phyloP scores from a whole-genome alignment of 441 rosid species.

The Hura crepitans region DNA sequence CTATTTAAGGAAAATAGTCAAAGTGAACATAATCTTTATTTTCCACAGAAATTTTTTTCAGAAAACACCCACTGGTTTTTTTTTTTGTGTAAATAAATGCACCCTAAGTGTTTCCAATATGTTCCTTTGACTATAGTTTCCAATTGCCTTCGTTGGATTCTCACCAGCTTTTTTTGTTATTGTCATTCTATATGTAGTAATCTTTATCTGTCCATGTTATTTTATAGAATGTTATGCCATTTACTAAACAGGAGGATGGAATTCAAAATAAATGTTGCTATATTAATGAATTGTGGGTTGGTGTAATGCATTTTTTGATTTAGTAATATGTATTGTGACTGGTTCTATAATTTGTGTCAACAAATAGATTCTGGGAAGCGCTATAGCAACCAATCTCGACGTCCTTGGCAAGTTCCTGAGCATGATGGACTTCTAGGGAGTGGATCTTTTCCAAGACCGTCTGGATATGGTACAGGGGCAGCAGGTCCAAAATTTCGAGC shows the following conservation, averaged over 20 bases:
- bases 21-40: too few species aligned
- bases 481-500: constrained; percentile 58
- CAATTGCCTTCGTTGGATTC: not conserved
- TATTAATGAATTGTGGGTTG: constrained; percentile 2
- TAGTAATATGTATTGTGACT: constrained; percentile 6
- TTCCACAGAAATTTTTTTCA: too few species aligned
- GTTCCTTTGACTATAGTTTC: not conserved
- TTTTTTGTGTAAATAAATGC: too few species aligned
- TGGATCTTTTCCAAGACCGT: constrained; percentile 82
- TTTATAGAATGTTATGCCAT: not conserved
- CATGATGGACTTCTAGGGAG: constrained; percentile 99
- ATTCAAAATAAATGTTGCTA: not conserved
- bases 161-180: not conserved
- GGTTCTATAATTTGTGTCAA: constrained; percentile 8
- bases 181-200: not conserved
- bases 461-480: constrained; percentile 62
- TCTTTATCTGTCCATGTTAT: not conserved
- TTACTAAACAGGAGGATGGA: not conserved
- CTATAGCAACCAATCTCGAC: constrained; percentile 64
- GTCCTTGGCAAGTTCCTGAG: constrained; percentile 81
- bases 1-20: too few species aligned
- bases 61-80: too few species aligned
- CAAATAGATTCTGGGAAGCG: constrained; percentile 67
- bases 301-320: not conserved
- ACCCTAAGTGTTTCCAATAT: not conserved